Conservation (phyloP, 169 alveolate species). For the Plasmodium fragile region DNA sequence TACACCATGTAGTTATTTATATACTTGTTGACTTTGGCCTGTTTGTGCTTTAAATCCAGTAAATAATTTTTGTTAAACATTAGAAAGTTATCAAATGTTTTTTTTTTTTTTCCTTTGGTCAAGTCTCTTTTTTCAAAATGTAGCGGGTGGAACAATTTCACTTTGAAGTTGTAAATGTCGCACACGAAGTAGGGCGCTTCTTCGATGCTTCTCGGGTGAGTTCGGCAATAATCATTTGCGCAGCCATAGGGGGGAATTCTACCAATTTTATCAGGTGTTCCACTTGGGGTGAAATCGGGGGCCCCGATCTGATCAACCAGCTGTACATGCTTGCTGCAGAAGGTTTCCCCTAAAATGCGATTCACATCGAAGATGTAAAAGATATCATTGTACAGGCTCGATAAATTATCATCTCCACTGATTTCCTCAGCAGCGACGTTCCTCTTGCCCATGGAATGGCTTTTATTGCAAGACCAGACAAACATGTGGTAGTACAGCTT, state of each 20-base stretch:
- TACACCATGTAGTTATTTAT: constrained; percentile 26
- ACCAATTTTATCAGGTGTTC: background rate
- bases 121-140: background rate
- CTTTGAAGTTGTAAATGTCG: constrained; percentile 33
- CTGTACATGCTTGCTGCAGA: constrained; percentile 11
- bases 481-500: constrained; percentile 61
- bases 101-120: background rate
- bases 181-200: constrained; percentile 7
- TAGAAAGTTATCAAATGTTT: constrained; percentile 8
- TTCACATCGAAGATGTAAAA: constrained; percentile 27
- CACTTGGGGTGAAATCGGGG: background rate
- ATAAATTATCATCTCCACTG: background rate
- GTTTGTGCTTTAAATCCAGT: constrained; percentile 14
- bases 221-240: background rate
- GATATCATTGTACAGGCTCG: background rate
- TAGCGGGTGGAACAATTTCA: constrained; percentile 48
- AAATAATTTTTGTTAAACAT: constrained; percentile 59
- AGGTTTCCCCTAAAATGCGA: constrained; percentile 27
- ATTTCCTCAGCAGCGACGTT: background rate
- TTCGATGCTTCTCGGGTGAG: background rate
- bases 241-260: background rate
- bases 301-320: background rate
- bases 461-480: constrained; percentile 35
- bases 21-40: constrained; percentile 39
- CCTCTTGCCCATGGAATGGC: background rate